Evolutionary conservation across 2,329 filamentous ascomycete species (phyloP).

Genomic region (Thelonectria blattea): DNA sequence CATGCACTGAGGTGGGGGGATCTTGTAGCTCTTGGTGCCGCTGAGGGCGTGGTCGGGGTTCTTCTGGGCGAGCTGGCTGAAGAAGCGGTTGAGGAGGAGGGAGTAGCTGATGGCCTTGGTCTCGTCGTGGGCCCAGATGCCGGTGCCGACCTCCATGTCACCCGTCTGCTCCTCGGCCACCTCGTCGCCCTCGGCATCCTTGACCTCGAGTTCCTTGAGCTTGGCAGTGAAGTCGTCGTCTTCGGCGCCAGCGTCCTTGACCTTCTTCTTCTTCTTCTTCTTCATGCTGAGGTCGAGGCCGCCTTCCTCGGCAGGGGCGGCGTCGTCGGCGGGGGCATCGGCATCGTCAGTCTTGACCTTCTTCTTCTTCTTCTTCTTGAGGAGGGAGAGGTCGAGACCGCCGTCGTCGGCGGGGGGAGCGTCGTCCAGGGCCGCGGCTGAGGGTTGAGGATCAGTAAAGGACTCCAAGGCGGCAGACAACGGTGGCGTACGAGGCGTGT

Average conservation of each 20-base stretch:
- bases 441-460: slow-evolving; percentile 57
- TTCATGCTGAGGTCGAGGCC: slow-evolving; percentile 67
- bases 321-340: slow-evolving; percentile 54
- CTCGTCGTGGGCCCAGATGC: slow-evolving; percentile 87
- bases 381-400: slow-evolving; percentile 64
- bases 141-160: slow-evolving; percentile 86
- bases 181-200: slow-evolving; percentile 67
- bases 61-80: slow-evolving; percentile 90
- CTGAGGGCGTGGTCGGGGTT: slow-evolving; percentile 94
- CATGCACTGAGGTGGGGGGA: slow-evolving; percentile 96
- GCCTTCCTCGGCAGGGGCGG: slow-evolving; percentile 54
- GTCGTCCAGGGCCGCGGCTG: slow-evolving; percentile 53
- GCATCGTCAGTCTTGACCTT: slow-evolving; percentile 48
- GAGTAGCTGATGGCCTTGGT: slow-evolving; percentile 81
- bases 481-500: slow-evolving; percentile 72
- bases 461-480: slow-evolving; percentile 60
- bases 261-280: slow-evolving; percentile 81
- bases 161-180: slow-evolving; percentile 65
- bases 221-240: slow-evolving; percentile 67
- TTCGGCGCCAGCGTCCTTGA: slow-evolving; percentile 65
- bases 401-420: slow-evolving; percentile 57
- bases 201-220: slow-evolving; percentile 66
- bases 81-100: slow-evolving; percentile 89
- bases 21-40: slow-evolving; percentile 96
- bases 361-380: slow-evolving; percentile 82